Evolutionary conservation across 2,329 filamentous ascomycete genomes (phyloP).

Genomic region (Phialophora chinensis): DNA sequence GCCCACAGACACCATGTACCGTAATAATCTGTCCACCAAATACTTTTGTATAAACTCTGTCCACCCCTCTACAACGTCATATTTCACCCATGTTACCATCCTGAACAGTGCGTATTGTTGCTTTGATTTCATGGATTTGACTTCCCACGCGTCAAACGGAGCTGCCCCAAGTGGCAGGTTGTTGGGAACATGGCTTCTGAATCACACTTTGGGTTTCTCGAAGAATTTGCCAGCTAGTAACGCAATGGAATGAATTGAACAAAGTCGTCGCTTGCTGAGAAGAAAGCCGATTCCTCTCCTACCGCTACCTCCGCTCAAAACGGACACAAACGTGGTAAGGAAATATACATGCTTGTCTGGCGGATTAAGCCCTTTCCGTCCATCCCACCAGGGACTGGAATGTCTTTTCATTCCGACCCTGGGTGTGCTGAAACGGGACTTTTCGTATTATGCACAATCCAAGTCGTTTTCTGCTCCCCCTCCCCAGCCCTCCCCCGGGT

Average conservation of each 20-base stretch:
- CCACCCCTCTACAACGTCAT: neutral
- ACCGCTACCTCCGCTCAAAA: conserved; percentile 22
- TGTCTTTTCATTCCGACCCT: conserved; percentile 3
- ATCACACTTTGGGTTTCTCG: neutral
- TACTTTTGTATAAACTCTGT: neutral
- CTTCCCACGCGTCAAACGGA: neutral
- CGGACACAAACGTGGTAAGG: conserved; percentile 28
- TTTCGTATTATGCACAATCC: conserved; percentile 38
- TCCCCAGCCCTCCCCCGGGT: conserved; percentile 10
- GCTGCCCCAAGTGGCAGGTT: neutral
- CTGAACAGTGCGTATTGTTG: neutral
- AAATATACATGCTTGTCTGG: conserved; percentile 36
- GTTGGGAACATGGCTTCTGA: neutral
- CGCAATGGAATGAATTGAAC: conserved; percentile 17
- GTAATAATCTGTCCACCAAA: neutral
- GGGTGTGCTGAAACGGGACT: conserved; percentile 23
- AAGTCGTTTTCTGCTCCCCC: conserved; percentile 27
- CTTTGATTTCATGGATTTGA: neutral
- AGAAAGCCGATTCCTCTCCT: conserved; percentile 16
- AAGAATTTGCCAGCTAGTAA: conserved; percentile 9
- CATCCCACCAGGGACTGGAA: conserved; percentile 15
- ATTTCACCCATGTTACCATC: neutral
- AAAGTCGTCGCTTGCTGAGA: conserved; percentile 8
- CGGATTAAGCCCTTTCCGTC: conserved; percentile 12
- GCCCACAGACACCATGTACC: neutral